These are phyloP conservation scores for Phyllosticta paracitricarpa DNA, from an alignment of 2,329 filamentous ascomycete species.

Conservation along the genomic window DNA sequence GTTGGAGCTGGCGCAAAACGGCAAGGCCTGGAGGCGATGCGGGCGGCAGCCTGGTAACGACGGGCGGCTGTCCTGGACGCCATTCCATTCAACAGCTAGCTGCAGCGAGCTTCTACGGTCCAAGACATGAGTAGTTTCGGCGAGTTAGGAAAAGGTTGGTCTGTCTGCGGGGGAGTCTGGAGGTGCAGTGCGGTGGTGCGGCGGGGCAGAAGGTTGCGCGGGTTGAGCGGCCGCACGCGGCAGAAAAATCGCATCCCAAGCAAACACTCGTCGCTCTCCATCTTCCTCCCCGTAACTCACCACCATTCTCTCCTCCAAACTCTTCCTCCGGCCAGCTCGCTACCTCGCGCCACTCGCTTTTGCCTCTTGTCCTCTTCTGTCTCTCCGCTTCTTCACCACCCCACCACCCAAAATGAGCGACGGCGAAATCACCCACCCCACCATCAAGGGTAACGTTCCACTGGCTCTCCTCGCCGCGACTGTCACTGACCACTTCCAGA, in stretches of 20 bases:
- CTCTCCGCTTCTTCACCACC: neutral
- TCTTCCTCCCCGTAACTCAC: neutral
- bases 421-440: conserved; percentile 58
- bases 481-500: conserved; percentile 44
- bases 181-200: neutral
- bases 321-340: neutral
- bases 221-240: neutral
- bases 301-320: conserved; percentile 2
- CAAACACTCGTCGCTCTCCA: neutral
- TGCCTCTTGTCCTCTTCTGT: neutral
- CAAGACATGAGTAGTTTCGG: neutral
- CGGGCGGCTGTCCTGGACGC: too few relatives aligned
- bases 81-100: neutral
- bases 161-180: neutral
- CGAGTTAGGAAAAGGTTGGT: neutral
- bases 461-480: neutral
- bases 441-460: conserved; percentile 55
- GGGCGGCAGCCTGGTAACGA: too few relatives aligned
- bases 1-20: neutral
- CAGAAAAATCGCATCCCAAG: neutral
- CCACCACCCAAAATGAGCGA: conserved; percentile 45
- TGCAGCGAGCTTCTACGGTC: too few relatives aligned
- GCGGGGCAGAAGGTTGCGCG: too few relatives aligned
- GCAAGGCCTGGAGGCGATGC: neutral
- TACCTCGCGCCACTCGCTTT: neutral